These are phyloP conservation scores for Paraurostyla sp. DNA, from an alignment of 73 alveolate species.

Conservation along the genomic window DNA sequence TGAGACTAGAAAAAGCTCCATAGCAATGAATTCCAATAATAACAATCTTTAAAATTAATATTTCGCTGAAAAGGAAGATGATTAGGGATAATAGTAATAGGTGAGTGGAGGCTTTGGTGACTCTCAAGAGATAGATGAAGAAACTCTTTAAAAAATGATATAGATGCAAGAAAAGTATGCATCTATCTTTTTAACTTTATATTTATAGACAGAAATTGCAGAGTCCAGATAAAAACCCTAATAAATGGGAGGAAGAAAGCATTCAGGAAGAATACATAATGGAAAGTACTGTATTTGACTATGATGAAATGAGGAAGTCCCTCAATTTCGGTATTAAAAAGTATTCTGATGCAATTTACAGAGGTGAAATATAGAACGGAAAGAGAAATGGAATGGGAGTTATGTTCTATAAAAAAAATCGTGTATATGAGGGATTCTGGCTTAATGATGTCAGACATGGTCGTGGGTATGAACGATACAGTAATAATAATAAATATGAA, in stretches of 20 bases:
- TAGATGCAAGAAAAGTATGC: background rate
- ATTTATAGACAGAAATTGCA: background rate
- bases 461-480: slow-evolving; percentile 34
- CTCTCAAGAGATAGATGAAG: slow-evolving; percentile 6
- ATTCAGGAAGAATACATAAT: background rate
- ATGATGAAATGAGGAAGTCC: background rate
- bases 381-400: slow-evolving; percentile 17
- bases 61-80: slow-evolving; percentile 30
- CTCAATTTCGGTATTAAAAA: slow-evolving; percentile 24
- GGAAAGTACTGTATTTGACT: slow-evolving; percentile 14
- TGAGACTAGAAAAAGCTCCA: background rate
- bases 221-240: background rate
- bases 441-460: slow-evolving; percentile 40
- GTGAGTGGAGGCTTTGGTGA: slow-evolving; percentile 55
- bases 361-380: slow-evolving; percentile 13
- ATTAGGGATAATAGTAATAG: background rate
- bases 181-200: background rate
- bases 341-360: slow-evolving; percentile 39
- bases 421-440: slow-evolving; percentile 47
- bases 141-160: background rate
- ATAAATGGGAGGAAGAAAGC: slow-evolving; percentile 11
- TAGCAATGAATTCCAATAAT: background rate
- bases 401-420: slow-evolving; percentile 24
- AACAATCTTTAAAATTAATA: background rate
- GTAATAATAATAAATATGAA: slow-evolving; percentile 73